A percentile compares a stretch with the other conserved stretches of the same genome.
These are phyloP conservation scores for Uronychia binucleata DNA, from an alignment of 73 alveolate genomes.

Conservation along the genomic window DNA sequence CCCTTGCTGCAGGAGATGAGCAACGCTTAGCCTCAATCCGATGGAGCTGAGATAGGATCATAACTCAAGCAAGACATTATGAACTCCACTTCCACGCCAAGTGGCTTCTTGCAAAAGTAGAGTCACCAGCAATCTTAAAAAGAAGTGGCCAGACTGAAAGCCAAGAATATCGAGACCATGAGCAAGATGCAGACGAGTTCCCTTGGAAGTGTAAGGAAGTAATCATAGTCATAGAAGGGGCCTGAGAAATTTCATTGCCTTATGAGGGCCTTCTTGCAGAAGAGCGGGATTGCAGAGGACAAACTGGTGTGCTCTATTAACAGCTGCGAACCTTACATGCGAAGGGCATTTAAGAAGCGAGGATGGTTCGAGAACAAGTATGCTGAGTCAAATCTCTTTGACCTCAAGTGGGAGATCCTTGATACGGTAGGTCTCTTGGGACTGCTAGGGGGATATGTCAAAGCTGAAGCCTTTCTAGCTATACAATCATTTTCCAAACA, in stretches of 20 bases:
- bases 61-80: not conserved
- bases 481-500: constrained; percentile 82
- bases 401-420: constrained; percentile 24
- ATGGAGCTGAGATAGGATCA: not conserved
- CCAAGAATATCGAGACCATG: not conserved
- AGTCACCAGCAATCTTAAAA: not conserved
- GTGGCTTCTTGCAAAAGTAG: not conserved
- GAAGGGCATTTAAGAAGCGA: constrained; percentile 59
- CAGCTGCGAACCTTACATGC: constrained; percentile 66
- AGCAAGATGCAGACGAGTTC: no score
- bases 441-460: constrained; percentile 7
- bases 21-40: no score
- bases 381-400: constrained; percentile 3
- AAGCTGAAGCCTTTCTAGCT: constrained; percentile 29
- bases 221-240: not conserved
- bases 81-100: not conserved
- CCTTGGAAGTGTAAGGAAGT: not conserved
- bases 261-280: not conserved
- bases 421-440: constrained; percentile 15
- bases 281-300: constrained; percentile 4
- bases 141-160: not conserved
- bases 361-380: constrained; percentile 76
- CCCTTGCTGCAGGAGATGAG: not conserved
- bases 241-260: not conserved
- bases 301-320: constrained; percentile 26